phyloP scores from a whole-genome alignment of 805 yeast genomes.

The Millerago galiae region DNA sequence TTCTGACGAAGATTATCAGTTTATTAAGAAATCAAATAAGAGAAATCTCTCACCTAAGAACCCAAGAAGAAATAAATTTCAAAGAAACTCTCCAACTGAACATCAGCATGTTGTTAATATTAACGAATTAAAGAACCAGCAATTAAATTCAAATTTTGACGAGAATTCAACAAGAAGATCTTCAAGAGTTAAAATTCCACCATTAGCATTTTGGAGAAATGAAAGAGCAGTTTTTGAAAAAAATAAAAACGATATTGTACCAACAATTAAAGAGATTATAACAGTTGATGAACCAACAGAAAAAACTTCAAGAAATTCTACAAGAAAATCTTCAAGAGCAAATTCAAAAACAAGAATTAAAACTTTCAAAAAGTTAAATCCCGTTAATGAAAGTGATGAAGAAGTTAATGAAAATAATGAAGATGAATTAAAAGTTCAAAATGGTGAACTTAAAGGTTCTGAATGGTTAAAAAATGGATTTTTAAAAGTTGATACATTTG shows the following conservation, averaged over 20 bases:
- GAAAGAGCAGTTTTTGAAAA: slow-evolving; percentile 62
- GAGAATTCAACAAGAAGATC: slow-evolving; percentile 50
- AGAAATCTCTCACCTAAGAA: neutral
- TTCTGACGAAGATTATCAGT: neutral
- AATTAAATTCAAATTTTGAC: slow-evolving; percentile 6
- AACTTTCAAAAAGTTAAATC: neutral
- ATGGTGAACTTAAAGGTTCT: slow-evolving; percentile 33
- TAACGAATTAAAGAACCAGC: slow-evolving; percentile 2
- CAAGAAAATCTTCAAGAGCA: slow-evolving; percentile 10
- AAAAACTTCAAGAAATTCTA: slow-evolving; percentile 9
- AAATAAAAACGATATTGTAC: slow-evolving; percentile 34
- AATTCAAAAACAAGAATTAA: slow-evolving; percentile 6
- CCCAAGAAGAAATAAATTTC: neutral
- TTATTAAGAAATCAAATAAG: neutral
- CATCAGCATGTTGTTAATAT: slow-evolving; percentile 6
- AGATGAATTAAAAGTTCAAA: slow-evolving; percentile 23
- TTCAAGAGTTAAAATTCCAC: slow-evolving; percentile 56
- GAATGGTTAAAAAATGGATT: slow-evolving; percentile 45
- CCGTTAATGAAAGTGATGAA: slow-evolving; percentile 16
- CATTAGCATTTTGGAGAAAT: slow-evolving; percentile 80
- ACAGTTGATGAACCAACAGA: slow-evolving; percentile 27
- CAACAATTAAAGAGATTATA: slow-evolving; percentile 52
- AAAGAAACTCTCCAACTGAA: neutral
- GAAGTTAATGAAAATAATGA: slow-evolving; percentile 9
- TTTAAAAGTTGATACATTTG: slow-evolving; percentile 42